Percentiles rank a stretch among this genome's conserved stretches.
phyloP scores from a whole-genome alignment of 2,329 filamentous ascomycete species.

The Fonsecaea monophora region DNA sequence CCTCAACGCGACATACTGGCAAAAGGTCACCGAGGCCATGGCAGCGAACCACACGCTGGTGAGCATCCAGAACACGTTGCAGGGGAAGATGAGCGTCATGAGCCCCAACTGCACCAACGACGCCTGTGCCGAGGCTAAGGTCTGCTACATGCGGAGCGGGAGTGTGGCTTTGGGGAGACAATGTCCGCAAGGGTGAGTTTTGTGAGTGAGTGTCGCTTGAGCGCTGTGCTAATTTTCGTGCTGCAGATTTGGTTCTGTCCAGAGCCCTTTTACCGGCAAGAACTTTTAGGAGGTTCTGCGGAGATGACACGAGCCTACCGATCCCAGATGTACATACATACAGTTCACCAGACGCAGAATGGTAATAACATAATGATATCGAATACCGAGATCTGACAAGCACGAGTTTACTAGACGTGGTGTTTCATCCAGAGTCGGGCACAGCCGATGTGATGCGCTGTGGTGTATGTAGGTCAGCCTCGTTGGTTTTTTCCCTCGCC shows the following conservation, averaged over 20 bases:
- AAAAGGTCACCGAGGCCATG: conserved; percentile 64
- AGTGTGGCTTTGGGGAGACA: conserved; percentile 59
- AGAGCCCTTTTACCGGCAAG: conserved; percentile 31
- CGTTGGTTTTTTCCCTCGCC: too few species aligned
- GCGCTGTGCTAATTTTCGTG: neutral
- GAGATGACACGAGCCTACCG: neutral
- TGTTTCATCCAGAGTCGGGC: too few species aligned
- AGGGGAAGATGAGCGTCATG: conserved; percentile 60
- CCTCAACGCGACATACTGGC: conserved; percentile 67
- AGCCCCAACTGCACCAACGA: conserved; percentile 60
- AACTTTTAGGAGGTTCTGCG: conserved; percentile 17
- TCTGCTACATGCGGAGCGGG: conserved; percentile 66
- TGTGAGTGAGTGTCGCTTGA: neutral
- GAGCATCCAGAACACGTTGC: conserved; percentile 57
- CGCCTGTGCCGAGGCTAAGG: conserved; percentile 61
- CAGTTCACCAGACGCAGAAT: neutral
- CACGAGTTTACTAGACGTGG: too few species aligned
- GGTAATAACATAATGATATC: conserved; percentile 1
- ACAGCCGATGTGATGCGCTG: too few species aligned
- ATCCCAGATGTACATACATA: neutral
- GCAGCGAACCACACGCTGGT: conserved; percentile 59
- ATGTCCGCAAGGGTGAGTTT: conserved; percentile 59
- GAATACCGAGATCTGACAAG: neutral
- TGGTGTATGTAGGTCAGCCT: too few species aligned
- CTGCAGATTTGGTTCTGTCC: conserved; percentile 28